Percentiles rank a stretch among this genome's conserved stretches.
Evolutionary conservation across 129 eudicot genomes (phyloP).

Genomic region (Tagetes erecta): DNA sequence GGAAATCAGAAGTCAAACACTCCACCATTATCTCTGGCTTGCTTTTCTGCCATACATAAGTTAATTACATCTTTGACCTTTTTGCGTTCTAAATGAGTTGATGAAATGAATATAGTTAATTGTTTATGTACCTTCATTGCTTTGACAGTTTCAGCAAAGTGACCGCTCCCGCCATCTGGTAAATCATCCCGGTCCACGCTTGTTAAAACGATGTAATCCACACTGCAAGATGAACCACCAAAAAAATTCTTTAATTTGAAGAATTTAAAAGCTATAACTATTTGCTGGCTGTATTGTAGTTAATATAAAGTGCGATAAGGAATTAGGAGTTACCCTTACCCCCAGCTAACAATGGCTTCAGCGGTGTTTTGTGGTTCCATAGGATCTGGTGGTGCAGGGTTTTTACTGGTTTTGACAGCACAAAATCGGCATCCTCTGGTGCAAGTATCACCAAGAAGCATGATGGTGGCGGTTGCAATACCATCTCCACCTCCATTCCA

Average conservation of each 20-base stretch:
- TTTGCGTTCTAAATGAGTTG: background rate
- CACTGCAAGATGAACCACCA: constrained; percentile 50
- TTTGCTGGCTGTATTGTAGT: background rate
- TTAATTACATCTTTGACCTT: background rate
- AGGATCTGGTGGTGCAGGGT: constrained; percentile 96
- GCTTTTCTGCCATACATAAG: constrained; percentile 49
- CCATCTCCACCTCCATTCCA: constrained; percentile 99
- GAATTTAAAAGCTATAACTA: background rate
- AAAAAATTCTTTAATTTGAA: background rate
- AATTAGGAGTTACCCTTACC: constrained; percentile 40
- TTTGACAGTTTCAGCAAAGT: constrained; percentile 91
- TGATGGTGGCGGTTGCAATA: constrained; percentile 89
- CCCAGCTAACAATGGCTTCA: constrained; percentile 91
- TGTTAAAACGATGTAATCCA: constrained; percentile 89
- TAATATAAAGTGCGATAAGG: background rate
- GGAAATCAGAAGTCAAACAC: constrained; percentile 93
- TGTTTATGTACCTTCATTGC: constrained; percentile 69
- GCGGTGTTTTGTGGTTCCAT: constrained; percentile 97
- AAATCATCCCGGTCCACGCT: constrained; percentile 96
- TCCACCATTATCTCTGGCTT: constrained; percentile 94
- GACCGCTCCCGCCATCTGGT: constrained; percentile 97
- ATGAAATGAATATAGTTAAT: background rate
- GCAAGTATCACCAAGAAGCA: constrained; percentile 96
- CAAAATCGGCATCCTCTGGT: constrained; percentile 95
- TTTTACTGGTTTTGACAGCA: constrained; percentile 97